Evolutionary conservation across 140 eudicot genomes (phyloP), one percentile per base, ranked within the genome.

Genomic region (Ambrosia hybrid): DNA sequence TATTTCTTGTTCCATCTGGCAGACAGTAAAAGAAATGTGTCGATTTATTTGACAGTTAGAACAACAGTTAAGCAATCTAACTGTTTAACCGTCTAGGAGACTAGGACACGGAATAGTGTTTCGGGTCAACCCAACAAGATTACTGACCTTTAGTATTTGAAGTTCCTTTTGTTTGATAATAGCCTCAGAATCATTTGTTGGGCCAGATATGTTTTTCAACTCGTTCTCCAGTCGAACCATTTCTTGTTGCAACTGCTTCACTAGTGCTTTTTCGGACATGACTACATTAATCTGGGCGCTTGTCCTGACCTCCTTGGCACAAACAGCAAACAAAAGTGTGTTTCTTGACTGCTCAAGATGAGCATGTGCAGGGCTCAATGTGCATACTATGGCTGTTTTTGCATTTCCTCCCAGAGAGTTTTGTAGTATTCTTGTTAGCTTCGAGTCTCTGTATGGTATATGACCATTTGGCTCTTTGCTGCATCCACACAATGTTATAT

Each of bases 381-480:
- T 92, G 88, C 98, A 92, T 49, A 92, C 83, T 34, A 92, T 87
- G n/a, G 95, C 96, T 12, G 96, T 92, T 76, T 87, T 82, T 12
- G 98, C 96, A 55, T 92, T 92, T 59, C 98, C 98, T 67, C 98
- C 98, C 7, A 92, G 83, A 1, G 95, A 87, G 84, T 87, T 85
- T 16, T 92, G 96, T 53, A 92, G 78, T 84, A 92, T 92, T 33
- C 96, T 91, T 30, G 98, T 92, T 36, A 92, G 87, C 86, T 93
- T 93, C 4, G 98, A 93, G 84, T 93, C 96, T 84, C 98, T 83
- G 68, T 83, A 93, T n/a, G 98, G 97, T 9, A 93, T 51, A 46
- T 93, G 98, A 49, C 88, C 89, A 33, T 85, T 80, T 77, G 82
- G 77, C 17, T 91, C 86, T 82, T 93, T 90, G 88, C 97, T 93